Percentiles rank a stretch among this genome's conserved stretches.
phyloP scores from a whole-genome alignment of 2,329 filamentous ascomycete species.

The Colletotrichum sp. region DNA sequence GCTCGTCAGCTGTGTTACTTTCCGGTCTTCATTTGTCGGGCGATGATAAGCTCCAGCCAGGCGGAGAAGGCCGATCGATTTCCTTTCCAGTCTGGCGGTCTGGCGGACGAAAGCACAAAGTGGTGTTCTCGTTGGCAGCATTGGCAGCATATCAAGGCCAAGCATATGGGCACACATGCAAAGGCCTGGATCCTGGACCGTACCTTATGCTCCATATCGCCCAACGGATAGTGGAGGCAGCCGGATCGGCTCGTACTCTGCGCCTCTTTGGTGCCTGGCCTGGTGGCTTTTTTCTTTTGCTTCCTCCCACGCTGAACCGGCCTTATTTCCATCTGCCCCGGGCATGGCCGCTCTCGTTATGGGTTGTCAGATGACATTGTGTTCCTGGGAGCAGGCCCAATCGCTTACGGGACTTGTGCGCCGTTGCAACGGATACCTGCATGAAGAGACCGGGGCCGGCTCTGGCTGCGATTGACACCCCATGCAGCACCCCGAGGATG shows the following conservation, averaged over 20 bases:
- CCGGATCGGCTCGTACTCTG: conserved; percentile 13
- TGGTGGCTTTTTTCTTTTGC: background rate
- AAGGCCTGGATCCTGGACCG: background rate
- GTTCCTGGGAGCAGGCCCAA: conserved; percentile 10
- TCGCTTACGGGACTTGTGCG: conserved; percentile 6
- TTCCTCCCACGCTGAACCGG: background rate
- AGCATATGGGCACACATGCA: background rate
- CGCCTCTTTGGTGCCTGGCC: conserved; percentile 7
- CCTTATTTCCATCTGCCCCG: background rate
- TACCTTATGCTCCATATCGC: background rate
- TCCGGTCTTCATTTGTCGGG: background rate
- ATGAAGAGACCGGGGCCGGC: conserved; percentile 5
- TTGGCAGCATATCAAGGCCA: background rate
- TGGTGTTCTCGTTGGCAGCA: background rate
- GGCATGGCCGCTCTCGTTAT: background rate
- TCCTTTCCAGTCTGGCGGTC: background rate
- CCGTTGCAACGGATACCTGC: conserved; percentile 2
- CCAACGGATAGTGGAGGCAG: background rate
- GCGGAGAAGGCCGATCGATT: conserved; percentile 1
- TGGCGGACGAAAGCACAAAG: background rate
- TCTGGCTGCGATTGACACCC: conserved; percentile 2
- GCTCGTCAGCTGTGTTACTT: background rate
- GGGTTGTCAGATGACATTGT: conserved; percentile 17
- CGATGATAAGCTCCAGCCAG: background rate
- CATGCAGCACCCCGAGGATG: conserved; percentile 9